These are phyloP conservation scores for Cicer bijugum DNA, from an alignment of 306 rosid genomes.

Conservation along the genomic window DNA sequence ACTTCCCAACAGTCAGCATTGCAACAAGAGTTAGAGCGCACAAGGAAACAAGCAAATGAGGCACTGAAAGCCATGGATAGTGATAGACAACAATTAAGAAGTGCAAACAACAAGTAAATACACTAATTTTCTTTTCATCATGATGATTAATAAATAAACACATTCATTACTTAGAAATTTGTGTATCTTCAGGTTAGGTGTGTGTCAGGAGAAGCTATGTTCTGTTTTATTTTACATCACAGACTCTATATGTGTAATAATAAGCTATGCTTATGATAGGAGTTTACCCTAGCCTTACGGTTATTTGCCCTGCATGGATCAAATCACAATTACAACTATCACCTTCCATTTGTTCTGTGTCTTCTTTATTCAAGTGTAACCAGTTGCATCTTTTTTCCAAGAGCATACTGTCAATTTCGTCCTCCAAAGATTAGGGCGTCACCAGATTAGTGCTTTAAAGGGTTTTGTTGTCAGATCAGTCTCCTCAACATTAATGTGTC, in stretches of 20 bases:
- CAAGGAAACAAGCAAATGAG: slow-evolving; percentile 96
- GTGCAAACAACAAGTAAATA: slow-evolving; percentile 90
- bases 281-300: neutral
- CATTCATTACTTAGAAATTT: slow-evolving; percentile 33
- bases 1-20: slow-evolving; percentile 70
- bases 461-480: slow-evolving; percentile 1
- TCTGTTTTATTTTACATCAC: slow-evolving; percentile 11
- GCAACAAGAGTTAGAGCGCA: slow-evolving; percentile 95
- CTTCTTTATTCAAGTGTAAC: slow-evolving; percentile 29
- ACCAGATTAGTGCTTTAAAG: neutral
- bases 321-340: neutral
- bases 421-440: neutral
- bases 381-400: slow-evolving; percentile 4
- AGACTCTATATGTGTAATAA: slow-evolving; percentile 17
- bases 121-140: slow-evolving; percentile 39
- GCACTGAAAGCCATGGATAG: slow-evolving; percentile 94
- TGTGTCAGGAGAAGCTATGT: slow-evolving; percentile 42
- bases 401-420: neutral
- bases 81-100: slow-evolving; percentile 93
- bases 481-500: slow-evolving; percentile 15
- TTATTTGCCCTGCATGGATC: slow-evolving; percentile 32
- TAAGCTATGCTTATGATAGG: slow-evolving; percentile 14
- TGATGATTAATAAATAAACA: slow-evolving; percentile 35
- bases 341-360: slow-evolving; percentile 19
- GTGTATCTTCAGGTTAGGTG: slow-evolving; percentile 24